Evolutionary conservation across 2,329 filamentous ascomycete genomes (phyloP), one percentile per base, ranked within the genome.

Genomic region (Fusarium nisikadoi): DNA sequence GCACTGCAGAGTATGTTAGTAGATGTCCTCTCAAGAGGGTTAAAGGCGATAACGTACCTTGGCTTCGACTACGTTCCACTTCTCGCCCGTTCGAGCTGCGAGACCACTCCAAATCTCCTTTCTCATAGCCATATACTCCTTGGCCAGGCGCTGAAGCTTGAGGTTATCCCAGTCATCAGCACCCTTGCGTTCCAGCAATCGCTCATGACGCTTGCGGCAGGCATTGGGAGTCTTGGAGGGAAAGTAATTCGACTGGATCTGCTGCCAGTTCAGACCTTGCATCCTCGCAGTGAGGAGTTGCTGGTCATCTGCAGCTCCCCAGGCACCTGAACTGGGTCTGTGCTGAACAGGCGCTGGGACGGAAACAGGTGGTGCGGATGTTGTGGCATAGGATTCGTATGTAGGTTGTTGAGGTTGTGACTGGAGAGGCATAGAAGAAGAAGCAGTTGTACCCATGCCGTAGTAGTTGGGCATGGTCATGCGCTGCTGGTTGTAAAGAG

Each of bases 181-280:
- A 64, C 91, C 90, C 79, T 87, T 87, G 73, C 91, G 90, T 82
- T 95, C 92, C 86, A 95, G 91, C 73, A 97, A 84, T 43, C 94
- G 88, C 82, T 97, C 94, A 77, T 97, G 94, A 61, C 94, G 90
- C 84, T 97, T 97, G 72, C 94, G 93, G 83, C 94, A 97, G 23
- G 94, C 94, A 80, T 96, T 96, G 65, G 92, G 84, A 13, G 89
- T 90, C 84, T 97, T 97, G 79, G 83, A 86, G 2, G 91, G 92
- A 80, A 97, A 97, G 82, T 94, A 90, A 69, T 87, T 89, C 68
- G 86, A 86, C 76, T 94, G 91, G 78, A 97, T 96, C 76, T 93
- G 91, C 59, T 89, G 88, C 94, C 94, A 97, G 82, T 95, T 95
- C 79, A 94, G 87, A 29, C 93, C 92, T 76, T 91, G 89, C 52